Conservation (phyloP, 306 rosid species). For the Senna siamea region DNA sequence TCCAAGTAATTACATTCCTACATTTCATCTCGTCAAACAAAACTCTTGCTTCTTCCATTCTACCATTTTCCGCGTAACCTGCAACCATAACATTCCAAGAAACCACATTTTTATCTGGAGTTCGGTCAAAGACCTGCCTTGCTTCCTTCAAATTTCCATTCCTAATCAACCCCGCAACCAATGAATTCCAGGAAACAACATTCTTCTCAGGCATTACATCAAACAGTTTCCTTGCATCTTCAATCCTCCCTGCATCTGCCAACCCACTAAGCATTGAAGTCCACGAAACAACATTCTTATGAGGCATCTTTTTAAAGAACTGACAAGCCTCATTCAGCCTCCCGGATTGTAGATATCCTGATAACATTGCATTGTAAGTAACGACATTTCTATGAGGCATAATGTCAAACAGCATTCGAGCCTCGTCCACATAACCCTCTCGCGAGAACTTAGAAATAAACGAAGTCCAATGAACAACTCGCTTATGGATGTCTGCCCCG, state of each 20-base stretch:
- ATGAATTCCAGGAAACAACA: constrained; percentile 70
- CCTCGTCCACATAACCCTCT: constrained; percentile 49
- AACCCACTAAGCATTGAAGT: constrained; percentile 65
- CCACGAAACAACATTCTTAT: constrained; percentile 81
- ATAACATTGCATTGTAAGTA: constrained; percentile 65
- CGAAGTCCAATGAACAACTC: constrained; percentile 61
- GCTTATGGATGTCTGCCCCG: constrained; percentile 39
- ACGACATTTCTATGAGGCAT: constrained; percentile 67
- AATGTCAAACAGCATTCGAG: constrained; percentile 61
- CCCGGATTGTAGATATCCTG: constrained; percentile 59
- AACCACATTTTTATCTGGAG: constrained; percentile 49
- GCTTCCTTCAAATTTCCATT: constrained; percentile 68
- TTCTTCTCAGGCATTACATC: constrained; percentile 76
- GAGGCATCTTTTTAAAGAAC: constrained; percentile 60
- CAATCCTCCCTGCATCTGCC: constrained; percentile 50
- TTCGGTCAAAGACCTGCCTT: constrained; percentile 50
- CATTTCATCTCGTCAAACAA: constrained; percentile 64
- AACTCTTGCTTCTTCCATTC: constrained; percentile 66
- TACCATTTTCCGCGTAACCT: constrained; percentile 55
- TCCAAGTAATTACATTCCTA: constrained; percentile 75
- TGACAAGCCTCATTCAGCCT: constrained; percentile 52
- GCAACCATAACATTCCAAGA: constrained; percentile 75
- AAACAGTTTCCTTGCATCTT: constrained; percentile 60
- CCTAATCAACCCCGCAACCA: constrained; percentile 60
- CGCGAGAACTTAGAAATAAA: constrained; percentile 53